Percentiles rank a stretch among this genome's conserved stretches.
Conservation (phyloP, 73 alveolate genomes). For the Paramecium octaurelia region DNA sequence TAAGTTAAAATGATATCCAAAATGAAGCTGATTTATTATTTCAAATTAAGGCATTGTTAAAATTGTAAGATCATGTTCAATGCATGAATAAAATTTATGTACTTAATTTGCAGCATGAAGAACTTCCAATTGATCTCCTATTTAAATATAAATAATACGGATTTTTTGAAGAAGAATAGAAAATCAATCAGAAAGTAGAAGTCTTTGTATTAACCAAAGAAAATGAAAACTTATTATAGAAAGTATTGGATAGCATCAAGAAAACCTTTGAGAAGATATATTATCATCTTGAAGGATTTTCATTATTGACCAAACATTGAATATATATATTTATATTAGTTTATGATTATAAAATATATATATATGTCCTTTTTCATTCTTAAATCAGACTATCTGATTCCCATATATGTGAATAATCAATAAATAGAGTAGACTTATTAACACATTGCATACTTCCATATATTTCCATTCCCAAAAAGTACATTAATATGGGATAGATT, state of each 20-base stretch:
- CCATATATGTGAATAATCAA: neutral
- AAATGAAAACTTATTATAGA: neutral
- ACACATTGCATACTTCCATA: slow-evolving; percentile 6
- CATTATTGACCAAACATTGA: neutral
- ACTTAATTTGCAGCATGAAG: neutral
- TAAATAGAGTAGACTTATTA: neutral
- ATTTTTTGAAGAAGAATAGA: neutral
- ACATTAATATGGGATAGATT: neutral
- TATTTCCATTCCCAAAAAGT: neutral
- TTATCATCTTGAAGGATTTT: neutral
- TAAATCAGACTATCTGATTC: neutral
- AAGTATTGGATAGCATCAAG: neutral
- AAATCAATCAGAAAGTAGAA: neutral
- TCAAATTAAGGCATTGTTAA: neutral
- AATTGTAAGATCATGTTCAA: neutral
- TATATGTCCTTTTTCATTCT: neutral
- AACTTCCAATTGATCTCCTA: neutral
- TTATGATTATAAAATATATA: neutral
- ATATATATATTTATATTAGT: neutral
- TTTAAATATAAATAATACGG: neutral
- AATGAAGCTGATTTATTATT: neutral
- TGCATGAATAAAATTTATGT: neutral
- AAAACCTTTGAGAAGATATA: neutral
- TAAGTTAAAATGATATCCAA: neutral
- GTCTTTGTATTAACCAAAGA: neutral